These are phyloP conservation scores for Wickerhamiella brachini DNA, from an alignment of 805 yeast genomes.

Conservation along the genomic window DNA sequence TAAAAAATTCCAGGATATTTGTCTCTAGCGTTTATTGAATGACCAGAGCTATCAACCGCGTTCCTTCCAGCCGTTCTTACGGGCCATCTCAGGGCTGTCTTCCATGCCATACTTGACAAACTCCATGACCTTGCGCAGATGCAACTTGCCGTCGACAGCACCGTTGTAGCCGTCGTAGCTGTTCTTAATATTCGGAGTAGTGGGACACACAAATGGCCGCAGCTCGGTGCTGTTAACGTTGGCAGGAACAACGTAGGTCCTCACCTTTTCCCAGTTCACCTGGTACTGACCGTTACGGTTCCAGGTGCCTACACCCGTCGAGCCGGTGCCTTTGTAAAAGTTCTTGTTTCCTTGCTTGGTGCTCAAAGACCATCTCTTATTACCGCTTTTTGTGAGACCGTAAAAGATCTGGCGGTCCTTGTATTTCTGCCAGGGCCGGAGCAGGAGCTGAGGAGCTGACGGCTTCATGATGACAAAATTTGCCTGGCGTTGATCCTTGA, in stretches of 20 bases:
- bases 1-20: no score
- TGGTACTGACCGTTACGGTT: conserved; percentile 62
- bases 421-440: conserved; percentile 82
- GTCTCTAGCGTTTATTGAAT: no score
- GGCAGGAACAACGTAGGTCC: conserved; percentile 79
- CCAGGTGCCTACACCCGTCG: conserved; percentile 80
- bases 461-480: conserved; percentile 23
- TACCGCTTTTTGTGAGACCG: conserved; percentile 64
- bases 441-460: conserved; percentile 31
- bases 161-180: conserved; percentile 57
- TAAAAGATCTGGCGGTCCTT: conserved; percentile 75
- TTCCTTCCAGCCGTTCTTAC: conserved; percentile 18
- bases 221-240: conserved; percentile 28
- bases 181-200: conserved; percentile 57
- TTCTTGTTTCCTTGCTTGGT: conserved; percentile 92
- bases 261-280: conserved; percentile 71
- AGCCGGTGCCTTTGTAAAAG: conserved; percentile 90
- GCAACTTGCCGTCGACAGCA: conserved; percentile 57
- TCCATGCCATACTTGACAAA: conserved; percentile 56
- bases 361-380: conserved; percentile 65
- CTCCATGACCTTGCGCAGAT: conserved; percentile 57
- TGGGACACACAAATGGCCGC: conserved; percentile 66
- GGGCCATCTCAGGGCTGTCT: conserved; percentile 19
- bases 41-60: conserved; percentile 16
- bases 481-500: no score